phyloP scores from a whole-genome alignment of 2,329 filamentous ascomycete species.

The Onygena corvina region DNA sequence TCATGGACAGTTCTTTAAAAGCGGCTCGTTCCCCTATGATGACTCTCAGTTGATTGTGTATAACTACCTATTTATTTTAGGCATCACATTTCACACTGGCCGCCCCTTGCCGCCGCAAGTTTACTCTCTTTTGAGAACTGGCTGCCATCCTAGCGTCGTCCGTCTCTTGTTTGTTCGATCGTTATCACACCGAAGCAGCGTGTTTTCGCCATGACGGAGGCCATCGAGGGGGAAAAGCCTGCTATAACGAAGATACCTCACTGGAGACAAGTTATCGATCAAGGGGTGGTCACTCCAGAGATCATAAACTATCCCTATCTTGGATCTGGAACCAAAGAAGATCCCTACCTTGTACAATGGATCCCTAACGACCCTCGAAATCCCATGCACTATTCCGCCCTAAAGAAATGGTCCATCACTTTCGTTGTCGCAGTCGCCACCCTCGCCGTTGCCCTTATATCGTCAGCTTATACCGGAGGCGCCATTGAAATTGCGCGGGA shows the following conservation, averaged over 20 bases:
- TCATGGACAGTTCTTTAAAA: neutral
- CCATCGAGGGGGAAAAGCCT: constrained; percentile 7
- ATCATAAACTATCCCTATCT: constrained; percentile 46
- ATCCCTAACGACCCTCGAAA: constrained; percentile 55
- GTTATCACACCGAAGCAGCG: neutral
- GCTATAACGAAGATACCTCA: constrained; percentile 24
- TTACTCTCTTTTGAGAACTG: neutral
- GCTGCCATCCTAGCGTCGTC: neutral
- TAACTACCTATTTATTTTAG: too few relatives aligned
- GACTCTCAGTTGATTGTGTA: too few relatives aligned
- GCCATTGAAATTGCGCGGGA: constrained; percentile 46
- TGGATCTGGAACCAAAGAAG: constrained; percentile 52
- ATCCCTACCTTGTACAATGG: constrained; percentile 58
- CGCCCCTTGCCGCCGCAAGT: too few relatives aligned
- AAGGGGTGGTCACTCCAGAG: constrained; percentile 45
- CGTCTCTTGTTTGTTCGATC: neutral
- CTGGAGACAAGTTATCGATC: constrained; percentile 46
- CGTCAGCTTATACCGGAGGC: constrained; percentile 48
- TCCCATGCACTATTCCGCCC: constrained; percentile 46
- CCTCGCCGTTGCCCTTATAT: constrained; percentile 56
- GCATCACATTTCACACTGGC: too few relatives aligned
- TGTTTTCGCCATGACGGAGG: neutral
- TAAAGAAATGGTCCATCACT: constrained; percentile 56
- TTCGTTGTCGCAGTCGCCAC: constrained; percentile 53
- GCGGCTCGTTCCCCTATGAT: neutral